Conservation (phyloP, 495 filamentous ascomycete genomes). For the Pseudevernia furfuracea region DNA sequence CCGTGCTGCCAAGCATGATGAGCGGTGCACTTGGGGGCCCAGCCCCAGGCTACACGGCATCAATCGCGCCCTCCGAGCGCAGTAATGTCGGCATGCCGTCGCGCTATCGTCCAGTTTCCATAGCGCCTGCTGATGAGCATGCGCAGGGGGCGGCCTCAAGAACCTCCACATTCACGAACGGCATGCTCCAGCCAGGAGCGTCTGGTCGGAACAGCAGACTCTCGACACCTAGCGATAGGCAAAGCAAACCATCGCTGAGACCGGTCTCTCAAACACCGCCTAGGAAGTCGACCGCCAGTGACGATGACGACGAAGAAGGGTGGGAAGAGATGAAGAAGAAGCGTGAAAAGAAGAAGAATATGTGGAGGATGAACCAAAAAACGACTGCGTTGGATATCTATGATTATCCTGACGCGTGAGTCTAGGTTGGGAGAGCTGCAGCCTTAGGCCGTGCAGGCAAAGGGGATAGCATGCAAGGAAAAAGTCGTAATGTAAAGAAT, state of each 20-base stretch:
- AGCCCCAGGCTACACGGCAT: constrained; percentile 52
- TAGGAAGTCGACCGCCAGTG: constrained; percentile 34
- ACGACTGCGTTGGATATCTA: constrained; percentile 21
- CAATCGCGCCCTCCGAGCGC: constrained; percentile 87
- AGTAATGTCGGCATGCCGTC: constrained; percentile 85
- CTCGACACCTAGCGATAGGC: constrained; percentile 17
- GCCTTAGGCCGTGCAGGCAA: neutral
- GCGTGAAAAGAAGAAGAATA: constrained; percentile 67
- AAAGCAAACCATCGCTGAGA: constrained; percentile 24
- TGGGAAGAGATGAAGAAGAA: constrained; percentile 85
- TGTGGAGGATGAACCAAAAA: constrained; percentile 63
- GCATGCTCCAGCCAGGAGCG: constrained; percentile 34
- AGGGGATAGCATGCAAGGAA: constrained; percentile 2
- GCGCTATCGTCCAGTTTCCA: constrained; percentile 86
- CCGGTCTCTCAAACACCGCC: constrained; percentile 29
- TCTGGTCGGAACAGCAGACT: constrained; percentile 19
- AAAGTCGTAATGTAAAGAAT: neutral
- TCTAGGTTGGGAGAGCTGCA: neutral
- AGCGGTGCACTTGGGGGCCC: constrained; percentile 29
- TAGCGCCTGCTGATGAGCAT: constrained; percentile 33
- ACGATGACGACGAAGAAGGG: constrained; percentile 76
- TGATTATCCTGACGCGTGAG: constrained; percentile 18
- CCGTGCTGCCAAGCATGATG: constrained; percentile 32
- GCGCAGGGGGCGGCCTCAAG: constrained; percentile 29
- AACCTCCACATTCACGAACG: constrained; percentile 33